Conservation (phyloP, 108 stramenopile species). For the Hondaea fermentalgiana region DNA sequence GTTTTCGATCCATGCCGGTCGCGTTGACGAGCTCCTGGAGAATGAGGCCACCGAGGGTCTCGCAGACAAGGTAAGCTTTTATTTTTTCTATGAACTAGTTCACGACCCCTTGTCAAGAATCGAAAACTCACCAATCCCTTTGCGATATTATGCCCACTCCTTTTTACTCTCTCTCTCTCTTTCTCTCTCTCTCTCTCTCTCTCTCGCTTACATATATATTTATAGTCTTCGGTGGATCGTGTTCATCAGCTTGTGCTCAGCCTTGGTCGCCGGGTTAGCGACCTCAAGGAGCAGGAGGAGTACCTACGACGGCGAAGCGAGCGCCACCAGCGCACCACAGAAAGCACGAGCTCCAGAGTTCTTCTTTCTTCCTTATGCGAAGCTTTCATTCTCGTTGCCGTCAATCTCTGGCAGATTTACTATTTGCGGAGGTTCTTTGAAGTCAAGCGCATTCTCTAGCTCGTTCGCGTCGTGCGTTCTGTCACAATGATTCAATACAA, state of each 20-base stretch:
- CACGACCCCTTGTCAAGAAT: too few relatives aligned
- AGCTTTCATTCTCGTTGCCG: neutral
- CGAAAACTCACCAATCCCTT: too few relatives aligned
- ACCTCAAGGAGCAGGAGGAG: conserved; percentile 12
- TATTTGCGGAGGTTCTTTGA: conserved; percentile 19
- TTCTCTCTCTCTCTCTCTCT: neutral
- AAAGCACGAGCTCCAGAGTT: conserved; percentile 12
- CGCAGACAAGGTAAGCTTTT: neutral
- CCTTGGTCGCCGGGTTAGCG: conserved; percentile 1
- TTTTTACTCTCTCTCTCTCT: neutral
- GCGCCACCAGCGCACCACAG: neutral
- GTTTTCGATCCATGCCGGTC: conserved; percentile 4
- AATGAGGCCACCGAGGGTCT: neutral
- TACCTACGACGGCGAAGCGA: conserved; percentile 3
- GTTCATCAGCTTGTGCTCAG: neutral
- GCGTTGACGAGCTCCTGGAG: neutral
- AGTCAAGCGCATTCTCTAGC: neutral
- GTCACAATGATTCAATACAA: too few relatives aligned
- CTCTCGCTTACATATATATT: too few relatives aligned
- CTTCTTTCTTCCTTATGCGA: conserved; percentile 4
- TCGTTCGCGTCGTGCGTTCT: too few relatives aligned
- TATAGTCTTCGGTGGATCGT: neutral
- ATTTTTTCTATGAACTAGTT: too few relatives aligned
- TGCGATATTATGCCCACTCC: too few relatives aligned
- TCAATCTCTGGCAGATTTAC: conserved; percentile 16